Percentiles rank a stretch among this genome's conserved stretches.
These are phyloP conservation scores for Pseudozyma thailandica DNA, from an alignment of 1,284 basidiomycete genomes.

Conservation along the genomic window DNA sequence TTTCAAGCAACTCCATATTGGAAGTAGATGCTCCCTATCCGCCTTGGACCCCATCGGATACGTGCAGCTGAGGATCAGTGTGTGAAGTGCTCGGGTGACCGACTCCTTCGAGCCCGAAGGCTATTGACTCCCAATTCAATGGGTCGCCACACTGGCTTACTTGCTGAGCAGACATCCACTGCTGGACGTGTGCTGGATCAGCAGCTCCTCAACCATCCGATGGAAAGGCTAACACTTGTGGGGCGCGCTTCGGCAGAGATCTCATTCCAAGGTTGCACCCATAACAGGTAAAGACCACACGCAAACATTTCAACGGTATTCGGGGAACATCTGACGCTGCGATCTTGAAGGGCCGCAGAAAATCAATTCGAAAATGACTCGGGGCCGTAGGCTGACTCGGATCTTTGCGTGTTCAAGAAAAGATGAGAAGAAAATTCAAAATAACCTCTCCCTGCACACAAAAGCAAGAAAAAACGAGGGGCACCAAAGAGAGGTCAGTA, in stretches of 20 bases:
- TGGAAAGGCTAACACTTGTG: slow-evolving; percentile 51
- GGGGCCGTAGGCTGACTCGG: slow-evolving; percentile 8
- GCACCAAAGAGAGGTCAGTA: neutral
- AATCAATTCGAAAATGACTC: slow-evolving; percentile 16
- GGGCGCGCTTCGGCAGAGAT: slow-evolving; percentile 54
- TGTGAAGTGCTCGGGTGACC: slow-evolving; percentile 56
- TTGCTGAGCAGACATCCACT: slow-evolving; percentile 52
- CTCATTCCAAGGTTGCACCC: slow-evolving; percentile 55
- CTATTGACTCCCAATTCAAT: slow-evolving; percentile 38
- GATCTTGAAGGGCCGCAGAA: slow-evolving; percentile 10
- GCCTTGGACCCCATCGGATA: slow-evolving; percentile 48
- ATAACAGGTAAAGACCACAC: slow-evolving; percentile 33
- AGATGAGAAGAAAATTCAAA: slow-evolving; percentile 27
- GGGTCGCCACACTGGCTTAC: slow-evolving; percentile 50
- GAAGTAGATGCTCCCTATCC: slow-evolving; percentile 53
- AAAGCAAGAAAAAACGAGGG: neutral
- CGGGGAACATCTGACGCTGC: neutral
- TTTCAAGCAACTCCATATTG: slow-evolving; percentile 47
- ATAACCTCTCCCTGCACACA: neutral
- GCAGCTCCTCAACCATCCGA: slow-evolving; percentile 55
- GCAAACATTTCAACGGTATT: neutral
- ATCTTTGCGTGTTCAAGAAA: neutral
- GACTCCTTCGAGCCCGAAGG: slow-evolving; percentile 56
- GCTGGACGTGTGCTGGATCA: slow-evolving; percentile 44
- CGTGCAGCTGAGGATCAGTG: slow-evolving; percentile 57